Conservation (phyloP, 208 protist genomes). For the Trypanosoma rangeli region DNA sequence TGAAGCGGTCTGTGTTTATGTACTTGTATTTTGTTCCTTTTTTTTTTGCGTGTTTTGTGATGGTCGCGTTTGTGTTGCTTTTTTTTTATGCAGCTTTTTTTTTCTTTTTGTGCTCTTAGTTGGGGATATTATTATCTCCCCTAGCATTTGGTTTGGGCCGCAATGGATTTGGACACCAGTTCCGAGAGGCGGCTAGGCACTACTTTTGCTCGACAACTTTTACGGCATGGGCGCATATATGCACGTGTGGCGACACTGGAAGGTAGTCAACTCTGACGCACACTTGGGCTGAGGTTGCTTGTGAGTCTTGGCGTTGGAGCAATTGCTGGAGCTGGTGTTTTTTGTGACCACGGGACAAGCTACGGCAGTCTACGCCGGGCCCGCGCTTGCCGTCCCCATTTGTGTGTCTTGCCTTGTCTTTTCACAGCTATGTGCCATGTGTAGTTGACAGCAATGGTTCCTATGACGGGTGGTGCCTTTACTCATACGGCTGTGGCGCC, state of each 20-base stretch:
- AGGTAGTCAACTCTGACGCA: conserved; percentile 29
- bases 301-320: conserved; percentile 36
- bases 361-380: conserved; percentile 37
- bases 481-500: conserved; percentile 38
- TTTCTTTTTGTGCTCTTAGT: conserved; percentile 5
- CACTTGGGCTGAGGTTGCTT: conserved; percentile 27
- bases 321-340: conserved; percentile 38
- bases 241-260: conserved; percentile 21
- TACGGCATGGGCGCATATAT: conserved; percentile 27
- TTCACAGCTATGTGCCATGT: conserved; percentile 45
- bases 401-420: conserved; percentile 36
- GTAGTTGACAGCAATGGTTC: conserved; percentile 40
- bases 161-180: conserved; percentile 29
- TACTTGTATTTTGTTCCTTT: background rate
- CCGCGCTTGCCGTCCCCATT: conserved; percentile 36
- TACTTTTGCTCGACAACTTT: conserved; percentile 19
- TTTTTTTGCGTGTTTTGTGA: background rate
- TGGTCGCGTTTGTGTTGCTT: background rate
- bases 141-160: background rate
- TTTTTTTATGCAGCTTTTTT: conserved; percentile 10
- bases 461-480: conserved; percentile 39
- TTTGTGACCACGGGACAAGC: conserved; percentile 57
- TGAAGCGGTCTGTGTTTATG: background rate
- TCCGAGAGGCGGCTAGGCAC: conserved; percentile 16
- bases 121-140: background rate